phyloP scores from a whole-genome alignment of 768 basidiomycete species.

The Termitomyces sp. region DNA sequence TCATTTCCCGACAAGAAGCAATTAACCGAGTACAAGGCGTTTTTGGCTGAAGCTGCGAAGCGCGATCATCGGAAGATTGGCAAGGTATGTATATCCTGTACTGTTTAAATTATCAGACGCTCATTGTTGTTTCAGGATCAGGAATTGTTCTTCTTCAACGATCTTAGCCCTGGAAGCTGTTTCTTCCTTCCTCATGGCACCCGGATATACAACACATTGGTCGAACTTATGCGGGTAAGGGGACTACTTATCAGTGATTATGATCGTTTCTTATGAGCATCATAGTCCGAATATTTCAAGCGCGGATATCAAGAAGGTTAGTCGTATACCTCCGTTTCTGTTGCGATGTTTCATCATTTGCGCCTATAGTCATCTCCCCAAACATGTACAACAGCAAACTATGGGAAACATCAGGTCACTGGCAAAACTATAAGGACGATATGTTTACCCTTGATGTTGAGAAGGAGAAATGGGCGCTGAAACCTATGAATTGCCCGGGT shows the following conservation, averaged over 20 bases:
- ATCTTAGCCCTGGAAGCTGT: slow-evolving; percentile 88
- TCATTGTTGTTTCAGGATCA: slow-evolving; percentile 57
- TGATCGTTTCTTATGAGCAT: background rate
- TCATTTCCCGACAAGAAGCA: slow-evolving; percentile 99
- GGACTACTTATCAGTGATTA: background rate
- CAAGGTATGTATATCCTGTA: slow-evolving; percentile 46
- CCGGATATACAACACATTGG: slow-evolving; percentile 89
- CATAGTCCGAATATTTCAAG: slow-evolving; percentile 85
- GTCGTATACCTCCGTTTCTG: slow-evolving; percentile 4
- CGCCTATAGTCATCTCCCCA: slow-evolving; percentile 79
- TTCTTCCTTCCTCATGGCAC: slow-evolving; percentile 99
- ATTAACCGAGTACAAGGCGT: slow-evolving; percentile 89
- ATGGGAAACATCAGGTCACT: slow-evolving; percentile 98
- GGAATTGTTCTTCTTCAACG: slow-evolving; percentile 98
- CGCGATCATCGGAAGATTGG: slow-evolving; percentile 97
- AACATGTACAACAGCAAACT: slow-evolving; percentile 96
- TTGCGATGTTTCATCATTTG: background rate
- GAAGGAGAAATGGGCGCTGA: slow-evolving; percentile 93
- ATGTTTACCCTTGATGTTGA: slow-evolving; percentile 96
- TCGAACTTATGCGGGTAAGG: slow-evolving; percentile 86
- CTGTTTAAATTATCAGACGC: slow-evolving; percentile 1
- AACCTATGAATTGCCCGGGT: slow-evolving; percentile 99
- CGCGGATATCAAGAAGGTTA: slow-evolving; percentile 92
- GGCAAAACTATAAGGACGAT: slow-evolving; percentile 96
- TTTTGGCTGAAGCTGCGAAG: slow-evolving; percentile 96